phyloP scores from a whole-genome alignment of 208 protist genomes.

The Trypanosomatidae sp. region DNA sequence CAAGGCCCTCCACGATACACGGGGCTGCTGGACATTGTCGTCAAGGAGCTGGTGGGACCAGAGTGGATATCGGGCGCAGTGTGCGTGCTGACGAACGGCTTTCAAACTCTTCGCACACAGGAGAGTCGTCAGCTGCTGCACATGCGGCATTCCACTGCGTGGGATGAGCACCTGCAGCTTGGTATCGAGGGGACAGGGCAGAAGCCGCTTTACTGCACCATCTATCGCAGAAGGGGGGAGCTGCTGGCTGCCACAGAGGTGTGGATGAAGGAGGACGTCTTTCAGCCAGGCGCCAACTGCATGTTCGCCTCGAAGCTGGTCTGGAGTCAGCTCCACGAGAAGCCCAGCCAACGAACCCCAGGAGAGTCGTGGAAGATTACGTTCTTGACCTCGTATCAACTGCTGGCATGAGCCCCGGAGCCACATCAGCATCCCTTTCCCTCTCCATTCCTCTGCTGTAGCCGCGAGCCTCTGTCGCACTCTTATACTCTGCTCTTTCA shows the following conservation, averaged over 20 bases:
- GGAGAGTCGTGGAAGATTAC: conserved; percentile 36
- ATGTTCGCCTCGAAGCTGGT: conserved; percentile 36
- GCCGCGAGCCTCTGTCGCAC: background rate
- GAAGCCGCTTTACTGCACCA: conserved; percentile 50
- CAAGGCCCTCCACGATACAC: conserved; percentile 54
- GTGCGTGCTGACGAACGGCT: conserved; percentile 69
- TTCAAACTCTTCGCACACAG: conserved; percentile 64
- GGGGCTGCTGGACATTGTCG: conserved; percentile 46
- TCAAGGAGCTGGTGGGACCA: conserved; percentile 55
- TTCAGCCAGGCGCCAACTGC: conserved; percentile 20
- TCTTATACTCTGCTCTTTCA: background rate
- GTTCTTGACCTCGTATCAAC: conserved; percentile 37
- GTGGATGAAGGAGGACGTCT: conserved; percentile 26
- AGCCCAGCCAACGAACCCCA: conserved; percentile 12
- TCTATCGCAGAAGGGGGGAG: conserved; percentile 44
- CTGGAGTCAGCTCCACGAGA: conserved; percentile 47
- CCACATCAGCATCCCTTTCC: background rate
- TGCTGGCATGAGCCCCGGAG: conserved; percentile 15
- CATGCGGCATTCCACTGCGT: conserved; percentile 38
- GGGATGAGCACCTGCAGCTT: conserved; percentile 71
- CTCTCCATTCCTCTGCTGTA: background rate
- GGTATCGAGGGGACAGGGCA: conserved; percentile 35
- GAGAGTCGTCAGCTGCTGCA: conserved; percentile 33
- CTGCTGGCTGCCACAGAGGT: conserved; percentile 49
- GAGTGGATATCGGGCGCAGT: conserved; percentile 35